Evolutionary conservation across 208 protist species (phyloP), one percentile per base, ranked within the genome.

Genomic region (Leishmania arabica): DNA sequence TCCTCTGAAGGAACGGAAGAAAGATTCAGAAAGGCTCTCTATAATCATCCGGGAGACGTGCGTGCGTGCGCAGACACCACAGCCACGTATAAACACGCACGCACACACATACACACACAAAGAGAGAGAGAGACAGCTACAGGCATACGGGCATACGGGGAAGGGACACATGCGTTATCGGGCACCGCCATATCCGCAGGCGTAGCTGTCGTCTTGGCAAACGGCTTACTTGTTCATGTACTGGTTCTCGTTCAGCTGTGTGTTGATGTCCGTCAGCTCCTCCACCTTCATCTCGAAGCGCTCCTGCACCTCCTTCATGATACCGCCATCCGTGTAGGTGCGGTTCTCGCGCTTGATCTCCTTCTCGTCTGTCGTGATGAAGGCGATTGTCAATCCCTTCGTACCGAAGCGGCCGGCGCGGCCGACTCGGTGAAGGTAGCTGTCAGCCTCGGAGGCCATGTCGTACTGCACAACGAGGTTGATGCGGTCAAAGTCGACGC

Each of bases 381-480:
- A 99, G 68, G 95, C 97, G 80, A 99, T 99, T 11, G 99, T 99
- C 19, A 99, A 89, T 81, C 99, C 99, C 85, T 99, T 99, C 51
- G 99, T 99, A 78, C 99, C 99, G 84, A 99, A 99, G 74, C 99
- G 96, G 78, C 99, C 99, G 27, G 95, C 96, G 81, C 95, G 92
- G 83, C 96, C 92, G 70, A 99, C 98, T 83, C 99, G 95, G 89
- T 99, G 99, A 27, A 99, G 93, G 86, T 99, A 99, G 45, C 93
- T 97, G 87, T 99, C 99, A 24, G 87, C 88, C 31, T 97, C 89
- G 21, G 95, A 95, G 45, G 99, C 98, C 99, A 99, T 99, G 91
- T 99, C 99, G 90, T 99, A 99, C 92, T 99, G 99, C 82, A 99
- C 98, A 51, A 99, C 99, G 58, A 99, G 97, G 93, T 99, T 99